Evolutionary conservation across 495 filamentous ascomycete genomes (phyloP), one percentile per base, ranked within the genome.

Genomic region (Niebla homalea): DNA sequence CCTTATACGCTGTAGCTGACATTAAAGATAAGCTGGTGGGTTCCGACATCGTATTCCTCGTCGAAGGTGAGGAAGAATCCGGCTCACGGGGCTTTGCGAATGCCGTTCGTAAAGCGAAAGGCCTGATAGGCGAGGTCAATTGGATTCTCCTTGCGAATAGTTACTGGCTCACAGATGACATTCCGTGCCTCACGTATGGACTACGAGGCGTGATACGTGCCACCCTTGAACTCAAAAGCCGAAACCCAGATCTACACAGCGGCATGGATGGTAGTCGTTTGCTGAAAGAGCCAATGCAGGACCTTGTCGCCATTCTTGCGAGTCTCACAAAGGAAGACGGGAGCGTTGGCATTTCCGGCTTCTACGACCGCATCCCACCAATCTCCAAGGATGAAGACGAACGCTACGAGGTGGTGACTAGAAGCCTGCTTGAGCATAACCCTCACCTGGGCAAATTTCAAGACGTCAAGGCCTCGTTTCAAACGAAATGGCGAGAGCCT

Each of bases 11-110:
- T 0, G 89, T 89, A 0, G 86, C 87, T 0, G 90, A 96, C 53
- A 77, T 83, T 25, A 78, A 87, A 32, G 79, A 81, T 26, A 84
- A 93, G 52, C 68, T 73, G 16, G 76, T 98, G 0, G 81, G 80
- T 41, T 85, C 85, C 20, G 88, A 97, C 60, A 80, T 98, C 22
- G 73, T 90, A 21, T 98, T 98, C 57, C 66, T 98, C 15, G 90
- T 98, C 38, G 92, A 98, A 63, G 92, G 92, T 16, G 93, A 98
- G 61, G 92, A 98, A 67, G 92, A 98, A 66, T 89, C 83, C 11
- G 92, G 92, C 6, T 94, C 86, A 4, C 77, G 87, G 20, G 88
- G 90, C 0, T 97, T 98, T 63, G 78, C 83, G 48, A 74, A 87
- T 50, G 83, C 85, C 0, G 78, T 98, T 22, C 77, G 73, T 36